Evolutionary conservation across 1,284 basidiomycete species (phyloP).

Genomic region (Irpex sp.): DNA sequence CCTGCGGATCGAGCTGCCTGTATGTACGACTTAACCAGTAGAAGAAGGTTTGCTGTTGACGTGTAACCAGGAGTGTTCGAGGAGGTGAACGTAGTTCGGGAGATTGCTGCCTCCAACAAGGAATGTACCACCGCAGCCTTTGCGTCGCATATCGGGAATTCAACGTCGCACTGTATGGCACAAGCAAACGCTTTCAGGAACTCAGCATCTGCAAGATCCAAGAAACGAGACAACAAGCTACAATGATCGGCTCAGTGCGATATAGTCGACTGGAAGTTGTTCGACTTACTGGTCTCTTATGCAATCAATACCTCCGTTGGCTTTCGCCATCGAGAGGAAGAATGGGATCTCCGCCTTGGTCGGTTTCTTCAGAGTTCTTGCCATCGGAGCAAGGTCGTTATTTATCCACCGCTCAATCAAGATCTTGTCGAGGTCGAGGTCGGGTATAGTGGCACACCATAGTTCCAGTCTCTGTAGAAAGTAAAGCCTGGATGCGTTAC

Average conservation of each 20-base stretch:
- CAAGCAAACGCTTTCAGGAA: background rate
- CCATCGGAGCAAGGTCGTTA: background rate
- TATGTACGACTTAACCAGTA: background rate
- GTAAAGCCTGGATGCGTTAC: background rate
- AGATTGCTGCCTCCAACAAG: background rate
- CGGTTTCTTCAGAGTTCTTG: background rate
- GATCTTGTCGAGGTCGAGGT: background rate
- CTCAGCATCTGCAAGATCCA: background rate
- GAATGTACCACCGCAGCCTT: background rate
- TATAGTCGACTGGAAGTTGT: background rate
- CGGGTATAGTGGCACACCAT: background rate
- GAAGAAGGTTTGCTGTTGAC: background rate
- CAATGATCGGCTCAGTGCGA: background rate
- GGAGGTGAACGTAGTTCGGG: background rate
- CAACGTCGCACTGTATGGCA: background rate
- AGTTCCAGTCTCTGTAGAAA: background rate
- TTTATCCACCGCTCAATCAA: background rate
- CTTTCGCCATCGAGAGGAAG: background rate
- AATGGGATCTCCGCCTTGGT: background rate
- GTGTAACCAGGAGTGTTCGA: background rate
- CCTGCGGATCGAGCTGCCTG: background rate
- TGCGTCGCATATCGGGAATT: background rate
- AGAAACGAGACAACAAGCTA: background rate
- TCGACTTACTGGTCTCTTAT: background rate
- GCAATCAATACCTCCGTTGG: background rate